Evolutionary conservation across 352 stramenopile genomes (phyloP), one percentile per base, ranked within the genome.

Genomic region (Blastocystis hominis): DNA sequence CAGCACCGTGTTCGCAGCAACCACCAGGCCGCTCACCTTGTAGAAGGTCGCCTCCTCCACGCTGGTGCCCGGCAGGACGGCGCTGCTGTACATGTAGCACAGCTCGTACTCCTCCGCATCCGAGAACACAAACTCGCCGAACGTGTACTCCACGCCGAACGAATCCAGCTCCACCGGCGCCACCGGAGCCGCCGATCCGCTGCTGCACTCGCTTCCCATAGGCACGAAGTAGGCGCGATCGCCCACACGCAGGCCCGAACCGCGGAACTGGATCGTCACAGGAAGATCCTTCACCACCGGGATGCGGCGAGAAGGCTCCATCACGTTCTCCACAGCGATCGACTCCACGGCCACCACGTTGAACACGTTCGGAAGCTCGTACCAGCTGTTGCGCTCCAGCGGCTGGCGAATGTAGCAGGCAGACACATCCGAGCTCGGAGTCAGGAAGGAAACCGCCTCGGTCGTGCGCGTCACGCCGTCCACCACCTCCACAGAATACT

Each of bases 231-330:
- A 84, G 47, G 72, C 72, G 55, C 72, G 72, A 24, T 84, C 72
- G 44, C 44, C 47, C 17, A 30, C 44, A 42, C 72, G 72, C 53
- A 84, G 72, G 34, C 72, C 50, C 1, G 62, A n/a, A n/a, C 72
- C 72, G 55, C 50, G 72, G 72, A 84, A 84, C 72, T 84, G 72
- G 34, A 84, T 84, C 40, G n/a, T 68, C 50, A 84, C 50, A n/a
- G 50, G 47, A 46, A 64, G 50, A 46, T 84, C 72, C 72, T 69
- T 84, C 50, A 84, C 72, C 34, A 15, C 72, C 24, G 44, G 34
- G 47, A 84, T 84, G 47, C 9, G 6, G 44, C 55, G 53, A 34
- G 47, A 30, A 36, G 72, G 53, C 54, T 63, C 72, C 50, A 55
- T 47, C 36, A 84, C 72, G 40, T n/a, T n/a, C 46, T 64, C 47